These are phyloP conservation scores for Corchorus olitorius DNA, from an alignment of 345 rosid genomes.

Conservation along the genomic window DNA sequence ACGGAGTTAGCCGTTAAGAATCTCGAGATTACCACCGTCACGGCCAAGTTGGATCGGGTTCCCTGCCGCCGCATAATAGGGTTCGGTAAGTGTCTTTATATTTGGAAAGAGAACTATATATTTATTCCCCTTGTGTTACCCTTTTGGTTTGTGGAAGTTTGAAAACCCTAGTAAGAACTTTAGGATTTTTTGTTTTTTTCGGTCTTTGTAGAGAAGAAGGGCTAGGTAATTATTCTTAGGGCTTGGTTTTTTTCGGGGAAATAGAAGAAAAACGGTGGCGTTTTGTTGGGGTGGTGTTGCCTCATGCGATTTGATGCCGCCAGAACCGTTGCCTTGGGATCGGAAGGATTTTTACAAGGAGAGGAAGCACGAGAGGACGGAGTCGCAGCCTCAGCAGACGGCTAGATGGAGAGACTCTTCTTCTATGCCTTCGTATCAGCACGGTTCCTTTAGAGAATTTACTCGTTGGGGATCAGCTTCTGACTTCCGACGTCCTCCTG, in stretches of 20 bases:
- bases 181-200: background rate
- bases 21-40: background rate
- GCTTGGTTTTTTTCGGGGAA: background rate
- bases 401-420: conserved; percentile 80
- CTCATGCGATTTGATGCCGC: conserved; percentile 87
- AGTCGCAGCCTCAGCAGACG: conserved; percentile 30
- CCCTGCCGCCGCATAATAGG: background rate
- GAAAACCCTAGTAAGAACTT: conserved; percentile 19
- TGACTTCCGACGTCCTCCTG: conserved; percentile 83
- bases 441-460: conserved; percentile 49
- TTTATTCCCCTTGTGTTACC: background rate
- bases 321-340: conserved; percentile 88
- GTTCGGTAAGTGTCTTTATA: background rate
- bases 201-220: background rate
- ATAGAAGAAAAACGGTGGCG: conserved; percentile 19
- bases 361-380: conserved; percentile 86
- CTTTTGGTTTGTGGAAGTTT: background rate
- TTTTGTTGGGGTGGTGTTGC: conserved; percentile 24
- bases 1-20: background rate
- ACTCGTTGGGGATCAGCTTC: conserved; percentile 58
- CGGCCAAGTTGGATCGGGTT: conserved; percentile 1
- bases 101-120: background rate
- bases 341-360: conserved; percentile 86
- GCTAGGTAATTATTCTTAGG: background rate
- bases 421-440: conserved; percentile 43